These are phyloP conservation scores for Raffaelea arxii DNA, from an alignment of 2,329 filamentous ascomycete species.

Conservation along the genomic window DNA sequence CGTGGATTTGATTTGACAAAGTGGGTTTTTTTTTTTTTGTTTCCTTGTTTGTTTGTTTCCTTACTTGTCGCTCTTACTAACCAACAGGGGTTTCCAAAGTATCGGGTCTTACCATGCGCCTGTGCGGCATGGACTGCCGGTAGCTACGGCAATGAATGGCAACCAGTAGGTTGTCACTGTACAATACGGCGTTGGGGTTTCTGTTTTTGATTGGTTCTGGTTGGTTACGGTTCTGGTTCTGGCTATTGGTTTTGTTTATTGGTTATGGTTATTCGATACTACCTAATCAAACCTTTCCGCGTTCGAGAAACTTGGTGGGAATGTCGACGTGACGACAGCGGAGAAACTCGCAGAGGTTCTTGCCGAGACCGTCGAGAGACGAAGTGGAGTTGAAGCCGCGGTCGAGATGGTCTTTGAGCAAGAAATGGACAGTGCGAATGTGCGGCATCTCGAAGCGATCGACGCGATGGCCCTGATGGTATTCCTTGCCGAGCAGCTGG, in stretches of 20 bases:
- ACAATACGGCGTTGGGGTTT: constrained; percentile 1
- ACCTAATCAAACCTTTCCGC: constrained; percentile 5
- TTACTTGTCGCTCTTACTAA: background rate
- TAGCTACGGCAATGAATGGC: constrained; percentile 30
- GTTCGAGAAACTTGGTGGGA: constrained; percentile 14
- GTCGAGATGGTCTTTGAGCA: constrained; percentile 33
- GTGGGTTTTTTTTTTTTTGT: constrained; percentile 28
- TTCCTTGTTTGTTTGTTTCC: background rate
- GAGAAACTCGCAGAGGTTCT: constrained; percentile 42
- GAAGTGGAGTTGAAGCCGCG: constrained; percentile 13
- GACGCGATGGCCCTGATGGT: constrained; percentile 16
- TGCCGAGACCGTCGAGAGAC: constrained; percentile 38
- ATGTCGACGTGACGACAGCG: constrained; percentile 20
- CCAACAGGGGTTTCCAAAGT: constrained; percentile 53
- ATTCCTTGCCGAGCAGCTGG: constrained; percentile 5
- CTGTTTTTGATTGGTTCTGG: constrained; percentile 4
- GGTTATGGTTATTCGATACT: background rate
- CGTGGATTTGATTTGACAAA: constrained; percentile 49
- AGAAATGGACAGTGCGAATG: constrained; percentile 20
- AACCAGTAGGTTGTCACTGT: constrained; percentile 14
- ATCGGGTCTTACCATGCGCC: constrained; percentile 54
- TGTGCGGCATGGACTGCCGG: constrained; percentile 34
- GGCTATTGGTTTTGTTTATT: background rate
- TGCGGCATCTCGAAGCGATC: constrained; percentile 35
- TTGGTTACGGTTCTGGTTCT: background rate